These are phyloP conservation scores for Neonectria coccinea DNA, from an alignment of 2,329 filamentous ascomycete genomes.

Conservation along the genomic window DNA sequence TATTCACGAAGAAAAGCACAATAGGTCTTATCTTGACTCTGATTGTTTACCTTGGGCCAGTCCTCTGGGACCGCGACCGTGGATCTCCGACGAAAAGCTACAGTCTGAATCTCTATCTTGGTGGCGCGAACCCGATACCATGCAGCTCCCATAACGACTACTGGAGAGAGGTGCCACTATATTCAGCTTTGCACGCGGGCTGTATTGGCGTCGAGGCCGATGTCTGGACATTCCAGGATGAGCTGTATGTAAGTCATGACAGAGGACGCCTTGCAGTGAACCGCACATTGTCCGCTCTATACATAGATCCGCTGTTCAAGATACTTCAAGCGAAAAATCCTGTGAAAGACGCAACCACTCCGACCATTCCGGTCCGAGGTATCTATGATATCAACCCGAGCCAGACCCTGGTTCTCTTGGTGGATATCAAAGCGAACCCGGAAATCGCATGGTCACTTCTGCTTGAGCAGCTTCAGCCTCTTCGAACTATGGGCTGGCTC, in stretches of 20 bases:
- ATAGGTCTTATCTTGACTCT: constrained; percentile 19
- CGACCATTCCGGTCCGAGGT: constrained; percentile 54
- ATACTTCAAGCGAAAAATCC: constrained; percentile 64
- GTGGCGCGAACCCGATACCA: constrained; percentile 57
- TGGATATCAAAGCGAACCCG: constrained; percentile 73
- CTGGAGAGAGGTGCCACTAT: constrained; percentile 72
- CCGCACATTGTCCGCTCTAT: constrained; percentile 71
- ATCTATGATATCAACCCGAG: constrained; percentile 66
- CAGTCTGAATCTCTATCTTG: background rate
- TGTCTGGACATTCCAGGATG: constrained; percentile 69
- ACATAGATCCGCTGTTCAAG: constrained; percentile 72
- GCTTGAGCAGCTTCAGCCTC: constrained; percentile 60
- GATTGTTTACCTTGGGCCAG: constrained; percentile 26
- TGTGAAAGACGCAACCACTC: background rate
- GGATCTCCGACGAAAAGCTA: background rate
- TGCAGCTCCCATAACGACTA: constrained; percentile 81
- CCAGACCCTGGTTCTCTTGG: constrained; percentile 70
- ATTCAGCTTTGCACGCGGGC: constrained; percentile 69
- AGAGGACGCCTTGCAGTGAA: constrained; percentile 63
- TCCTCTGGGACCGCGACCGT: constrained; percentile 13
- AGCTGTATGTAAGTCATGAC: constrained; percentile 74
- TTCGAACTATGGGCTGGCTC: constrained; percentile 70
- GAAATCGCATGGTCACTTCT: constrained; percentile 43
- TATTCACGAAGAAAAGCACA: constrained; percentile 14
- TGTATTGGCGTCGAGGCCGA: constrained; percentile 77